Base-by-base conservation (phyloP, 148 eudicot species). In the Persicaria maculosa region DNA sequence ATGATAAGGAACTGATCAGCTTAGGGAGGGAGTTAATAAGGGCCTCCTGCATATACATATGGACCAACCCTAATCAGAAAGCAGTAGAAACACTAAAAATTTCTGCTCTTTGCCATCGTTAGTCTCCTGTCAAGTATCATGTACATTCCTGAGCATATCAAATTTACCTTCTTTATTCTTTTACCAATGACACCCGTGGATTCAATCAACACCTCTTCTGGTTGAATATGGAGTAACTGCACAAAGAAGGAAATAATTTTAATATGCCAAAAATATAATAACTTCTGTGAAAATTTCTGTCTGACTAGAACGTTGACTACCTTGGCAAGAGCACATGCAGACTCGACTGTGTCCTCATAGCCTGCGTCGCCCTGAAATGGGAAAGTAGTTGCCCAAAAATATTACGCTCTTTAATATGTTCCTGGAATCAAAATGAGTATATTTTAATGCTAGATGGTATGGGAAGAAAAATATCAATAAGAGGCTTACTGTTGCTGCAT, bases 161-260 rank as follows among this genome's bases (percentile, higher is more conserved):
- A 44, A 50, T 72, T 59, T 81, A 92, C 99, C 99, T 95, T 95
- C 81, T 92, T 95, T 76, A 95, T 95, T 79, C 99, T 82, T 77
- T 95, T 91, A 44, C 99, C 99, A 72, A 95, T 95, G 58, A 95
- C 99, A 76, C 99, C 99, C 6, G 99, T 95, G 73, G 99, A 95
- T 83, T 95, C 99, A 72, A 95, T 89, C 82, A 95, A 82, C 62
- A 95, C 88, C 74, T 92, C 88, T 22, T 83, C 89, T 72, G 88
- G 84, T 72, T 72, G 86, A 71, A 95, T 79, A 48, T 83, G 85
- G 48, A 95, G 91, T 68, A 92, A 79, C 99, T 95, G 79, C 78
- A 76, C 68, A 5, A 65, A 71, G 2, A 45, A 48, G 43, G 31
- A 65, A 58, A 48, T 48, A 19, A 81, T 44, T 17, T 44, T 12